Conservation (phyloP, 2,329 filamentous ascomycete species). For the Pseudogymnoascus sp. region DNA sequence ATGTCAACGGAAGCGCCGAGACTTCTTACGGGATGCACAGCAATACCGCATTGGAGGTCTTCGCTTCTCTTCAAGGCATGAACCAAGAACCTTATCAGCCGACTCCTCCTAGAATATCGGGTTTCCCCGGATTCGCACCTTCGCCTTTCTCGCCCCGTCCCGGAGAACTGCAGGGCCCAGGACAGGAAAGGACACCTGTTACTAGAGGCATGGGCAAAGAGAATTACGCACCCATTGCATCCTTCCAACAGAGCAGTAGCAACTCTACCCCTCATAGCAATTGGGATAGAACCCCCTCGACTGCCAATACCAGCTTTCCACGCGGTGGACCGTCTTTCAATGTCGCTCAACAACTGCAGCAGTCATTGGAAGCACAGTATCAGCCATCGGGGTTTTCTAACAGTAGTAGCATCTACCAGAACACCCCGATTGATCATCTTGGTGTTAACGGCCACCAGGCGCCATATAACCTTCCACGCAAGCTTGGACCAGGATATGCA, state of each 20-base stretch:
- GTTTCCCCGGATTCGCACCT: slow-evolving; percentile 37
- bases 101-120: slow-evolving; percentile 28
- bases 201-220: background rate
- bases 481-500: slow-evolving; percentile 13
- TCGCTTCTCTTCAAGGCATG: slow-evolving; percentile 32
- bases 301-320: slow-evolving; percentile 28
- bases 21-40: slow-evolving; percentile 50
- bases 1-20: slow-evolving; percentile 26
- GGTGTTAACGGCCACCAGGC: background rate
- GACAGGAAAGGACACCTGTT: background rate
- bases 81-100: slow-evolving; percentile 15
- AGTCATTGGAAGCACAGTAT: slow-evolving; percentile 20
- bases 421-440: slow-evolving; percentile 32
- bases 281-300: slow-evolving; percentile 14
- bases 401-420: slow-evolving; percentile 43
- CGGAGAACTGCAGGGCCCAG: slow-evolving; percentile 25
- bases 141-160: slow-evolving; percentile 37
- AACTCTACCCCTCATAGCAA: background rate
- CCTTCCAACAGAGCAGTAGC: slow-evolving; percentile 18
- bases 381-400: slow-evolving; percentile 37
- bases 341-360: slow-evolving; percentile 15
- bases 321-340: background rate
- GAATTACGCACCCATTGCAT: background rate
- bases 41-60: slow-evolving; percentile 42
- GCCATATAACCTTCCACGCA: background rate